phyloP scores from a whole-genome alignment of 768 basidiomycete genomes.

The Pleurotus cornucopiae region DNA sequence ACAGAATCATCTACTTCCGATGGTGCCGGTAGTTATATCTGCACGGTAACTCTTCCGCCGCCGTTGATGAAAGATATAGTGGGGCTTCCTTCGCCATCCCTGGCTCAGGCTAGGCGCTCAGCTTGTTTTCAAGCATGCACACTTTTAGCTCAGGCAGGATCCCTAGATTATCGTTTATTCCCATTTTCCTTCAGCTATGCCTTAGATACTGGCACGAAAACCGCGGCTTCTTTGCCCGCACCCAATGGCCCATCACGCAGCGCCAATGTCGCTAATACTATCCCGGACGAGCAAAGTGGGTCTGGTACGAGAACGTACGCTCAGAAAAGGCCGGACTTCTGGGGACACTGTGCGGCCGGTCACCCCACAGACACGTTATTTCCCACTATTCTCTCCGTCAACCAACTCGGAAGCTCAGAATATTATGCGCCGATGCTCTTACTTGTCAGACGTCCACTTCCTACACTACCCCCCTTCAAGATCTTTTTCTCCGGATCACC shows the following conservation, averaged over 20 bases:
- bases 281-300: slow-evolving; percentile 18
- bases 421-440: slow-evolving; percentile 58
- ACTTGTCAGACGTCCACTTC: slow-evolving; percentile 65
- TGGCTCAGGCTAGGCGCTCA: slow-evolving; percentile 50
- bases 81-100: slow-evolving; percentile 42
- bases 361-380: slow-evolving; percentile 35
- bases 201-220: too few species aligned
- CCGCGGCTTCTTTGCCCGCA: neutral
- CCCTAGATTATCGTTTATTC: slow-evolving; percentile 50
- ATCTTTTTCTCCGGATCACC: slow-evolving; percentile 55
- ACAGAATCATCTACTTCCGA: slow-evolving; percentile 27
- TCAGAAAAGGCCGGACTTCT: slow-evolving; percentile 62
- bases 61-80: slow-evolving; percentile 35
- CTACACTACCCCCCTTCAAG: slow-evolving; percentile 48
- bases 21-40: slow-evolving; percentile 31
- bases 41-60: slow-evolving; percentile 44
- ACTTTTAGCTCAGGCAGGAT: slow-evolving; percentile 42
- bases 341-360: slow-evolving; percentile 40
- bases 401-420: slow-evolving; percentile 24
- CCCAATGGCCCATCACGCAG: neutral
- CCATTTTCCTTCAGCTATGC: slow-evolving; percentile 23
- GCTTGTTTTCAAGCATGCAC: slow-evolving; percentile 57
- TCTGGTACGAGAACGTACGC: slow-evolving; percentile 51
- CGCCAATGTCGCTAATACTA: neutral
- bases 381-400: slow-evolving; percentile 48